phyloP scores from a whole-genome alignment of 441 rosid genomes.

The Flueggea neowawraea region DNA sequence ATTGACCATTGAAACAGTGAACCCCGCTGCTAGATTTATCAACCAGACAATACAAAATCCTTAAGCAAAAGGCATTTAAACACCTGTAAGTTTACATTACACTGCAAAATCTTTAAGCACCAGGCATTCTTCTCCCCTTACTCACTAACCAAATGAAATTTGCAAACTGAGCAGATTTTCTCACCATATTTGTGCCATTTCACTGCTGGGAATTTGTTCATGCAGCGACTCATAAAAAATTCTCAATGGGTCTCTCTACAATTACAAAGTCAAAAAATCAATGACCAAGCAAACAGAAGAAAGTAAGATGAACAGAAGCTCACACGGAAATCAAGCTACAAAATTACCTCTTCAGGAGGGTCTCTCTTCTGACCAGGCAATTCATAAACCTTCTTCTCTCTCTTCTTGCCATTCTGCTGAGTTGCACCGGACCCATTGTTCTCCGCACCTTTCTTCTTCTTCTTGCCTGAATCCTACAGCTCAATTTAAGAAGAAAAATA shows the following conservation, averaged over 20 bases:
- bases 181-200: slow-evolving; percentile 97
- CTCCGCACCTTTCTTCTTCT: slow-evolving; percentile 33
- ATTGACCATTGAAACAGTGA: too few species aligned
- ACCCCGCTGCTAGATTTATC: too few species aligned
- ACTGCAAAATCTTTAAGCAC: too few species aligned
- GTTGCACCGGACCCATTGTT: slow-evolving; percentile 11
- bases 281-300: neutral
- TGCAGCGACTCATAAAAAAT: slow-evolving; percentile 82
- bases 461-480: slow-evolving; percentile 43
- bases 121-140: too few species aligned
- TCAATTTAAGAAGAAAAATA: slow-evolving; percentile 5
- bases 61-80: too few species aligned
- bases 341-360: slow-evolving; percentile 69
- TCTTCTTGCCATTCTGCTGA: slow-evolving; percentile 43
- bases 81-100: too few species aligned
- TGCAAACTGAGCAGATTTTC: slow-evolving; percentile 13
- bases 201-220: slow-evolving; percentile 73
- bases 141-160: too few species aligned
- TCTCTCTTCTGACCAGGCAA: slow-evolving; percentile 92
- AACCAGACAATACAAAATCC: too few species aligned
- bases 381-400: slow-evolving; percentile 73
- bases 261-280: slow-evolving; percentile 19
- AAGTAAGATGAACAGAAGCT: neutral
- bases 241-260: slow-evolving; percentile 93
- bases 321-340: slow-evolving; percentile 3